Conservation (phyloP, 176 grass and related monocot species). For the Neostapfia colusana region DNA sequence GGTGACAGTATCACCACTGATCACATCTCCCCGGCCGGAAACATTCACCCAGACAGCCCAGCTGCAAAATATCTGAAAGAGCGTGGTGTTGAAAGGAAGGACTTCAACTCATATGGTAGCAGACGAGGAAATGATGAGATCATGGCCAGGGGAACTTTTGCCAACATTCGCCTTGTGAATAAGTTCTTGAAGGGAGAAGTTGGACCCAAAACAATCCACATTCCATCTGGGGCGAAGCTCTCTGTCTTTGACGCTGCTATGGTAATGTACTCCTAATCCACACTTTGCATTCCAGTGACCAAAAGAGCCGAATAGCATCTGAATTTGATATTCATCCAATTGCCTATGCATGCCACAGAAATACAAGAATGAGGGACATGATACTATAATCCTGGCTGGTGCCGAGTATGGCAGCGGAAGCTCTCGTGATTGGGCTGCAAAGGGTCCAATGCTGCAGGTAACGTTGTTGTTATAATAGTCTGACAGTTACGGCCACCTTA, state of each 20-base stretch:
- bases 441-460: constrained; percentile 95
- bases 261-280: constrained; percentile 42
- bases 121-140: constrained; percentile 91
- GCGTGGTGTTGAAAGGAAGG: constrained; percentile 69
- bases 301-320: background rate
- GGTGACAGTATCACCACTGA: constrained; percentile 99
- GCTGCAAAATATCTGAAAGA: constrained; percentile 81
- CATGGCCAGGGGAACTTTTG: constrained; percentile 99
- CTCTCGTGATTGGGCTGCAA: constrained; percentile 95
- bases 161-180: constrained; percentile 93
- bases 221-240: constrained; percentile 88
- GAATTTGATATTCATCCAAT: background rate
- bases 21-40: constrained; percentile 95
- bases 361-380: constrained; percentile 80
- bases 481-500: background rate
- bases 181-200: constrained; percentile 94
- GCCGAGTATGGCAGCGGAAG: constrained; percentile 96
- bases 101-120: constrained; percentile 97
- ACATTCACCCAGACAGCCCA: constrained; percentile 84
- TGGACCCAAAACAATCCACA: constrained; percentile 79
- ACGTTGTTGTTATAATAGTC: constrained; percentile 8
- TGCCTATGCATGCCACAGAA: constrained; percentile 53
- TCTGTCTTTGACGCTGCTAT: constrained; percentile 80
- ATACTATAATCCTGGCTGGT: constrained; percentile 85
- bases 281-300: constrained; percentile 11